Percentiles rank a stretch among this genome's conserved stretches.
Conservation (phyloP, 768 basidiomycete species). For the Tricholoma matsutake region DNA sequence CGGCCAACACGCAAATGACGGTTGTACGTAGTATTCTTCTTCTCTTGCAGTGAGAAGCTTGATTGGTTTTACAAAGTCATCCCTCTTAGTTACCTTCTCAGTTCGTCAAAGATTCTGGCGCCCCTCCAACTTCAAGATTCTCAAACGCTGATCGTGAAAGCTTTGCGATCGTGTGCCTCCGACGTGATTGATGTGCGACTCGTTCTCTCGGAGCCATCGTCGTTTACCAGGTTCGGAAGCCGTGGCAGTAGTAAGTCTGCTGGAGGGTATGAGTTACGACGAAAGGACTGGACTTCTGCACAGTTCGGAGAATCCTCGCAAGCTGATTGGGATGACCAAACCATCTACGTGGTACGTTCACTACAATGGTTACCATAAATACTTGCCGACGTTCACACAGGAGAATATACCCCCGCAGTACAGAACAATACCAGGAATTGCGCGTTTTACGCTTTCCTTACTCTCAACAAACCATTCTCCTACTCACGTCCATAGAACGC, state of each 20-base stretch:
- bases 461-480: slow-evolving; percentile 18
- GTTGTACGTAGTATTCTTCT: slow-evolving; percentile 40
- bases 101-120: slow-evolving; percentile 34
- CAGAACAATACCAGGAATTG: slow-evolving; percentile 49
- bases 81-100: slow-evolving; percentile 52
- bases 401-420: slow-evolving; percentile 64
- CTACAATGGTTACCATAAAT: neutral
- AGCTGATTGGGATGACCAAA: slow-evolving; percentile 59
- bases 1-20: slow-evolving; percentile 13
- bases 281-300: slow-evolving; percentile 40
- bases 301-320: slow-evolving; percentile 24
- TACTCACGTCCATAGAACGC: slow-evolving; percentile 6
- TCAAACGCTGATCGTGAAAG: slow-evolving; percentile 54
- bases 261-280: slow-evolving; percentile 66
- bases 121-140: slow-evolving; percentile 25
- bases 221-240: slow-evolving; percentile 31
- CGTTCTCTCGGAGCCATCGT: slow-evolving; percentile 43
- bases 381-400: slow-evolving; percentile 31
- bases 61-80: slow-evolving; percentile 42
- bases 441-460: slow-evolving; percentile 41
- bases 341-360: slow-evolving; percentile 62
- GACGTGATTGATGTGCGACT: slow-evolving; percentile 60
- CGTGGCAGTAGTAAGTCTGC: slow-evolving; percentile 21
- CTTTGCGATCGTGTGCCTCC: slow-evolving; percentile 48
- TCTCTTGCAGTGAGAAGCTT: slow-evolving; percentile 10